These are phyloP conservation scores for Starmerella lactis-condensi DNA, from an alignment of 805 yeast species.

Conservation along the genomic window DNA sequence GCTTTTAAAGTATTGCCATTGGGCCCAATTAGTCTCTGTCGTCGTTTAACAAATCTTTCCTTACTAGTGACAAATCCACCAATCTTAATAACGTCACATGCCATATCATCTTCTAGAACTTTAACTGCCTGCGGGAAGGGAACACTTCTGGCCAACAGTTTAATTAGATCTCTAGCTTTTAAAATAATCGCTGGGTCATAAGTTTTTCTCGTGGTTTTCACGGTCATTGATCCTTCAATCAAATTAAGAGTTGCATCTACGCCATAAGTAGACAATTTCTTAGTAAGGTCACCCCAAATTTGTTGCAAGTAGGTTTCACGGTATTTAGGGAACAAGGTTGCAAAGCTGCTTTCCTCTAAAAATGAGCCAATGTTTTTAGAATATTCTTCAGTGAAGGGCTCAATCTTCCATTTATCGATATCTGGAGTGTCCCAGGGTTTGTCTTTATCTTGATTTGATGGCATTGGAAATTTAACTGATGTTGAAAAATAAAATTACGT, in stretches of 20 bases:
- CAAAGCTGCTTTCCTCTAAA: conserved; percentile 88
- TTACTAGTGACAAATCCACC: conserved; percentile 77
- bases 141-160: conserved; percentile 83
- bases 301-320: conserved; percentile 77
- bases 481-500: too few species aligned
- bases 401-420: conserved; percentile 79
- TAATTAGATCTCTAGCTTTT: conserved; percentile 87
- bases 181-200: conserved; percentile 85
- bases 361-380: conserved; percentile 73
- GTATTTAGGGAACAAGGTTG: conserved; percentile 90
- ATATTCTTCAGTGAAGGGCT: conserved; percentile 78
- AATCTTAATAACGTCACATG: conserved; percentile 91
- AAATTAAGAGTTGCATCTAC: conserved; percentile 72
- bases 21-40: conserved; percentile 93
- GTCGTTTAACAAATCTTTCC: conserved; percentile 83
- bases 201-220: conserved; percentile 85
- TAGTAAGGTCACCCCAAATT: conserved; percentile 87
- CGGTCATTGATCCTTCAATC: conserved; percentile 96
- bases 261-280: conserved; percentile 47
- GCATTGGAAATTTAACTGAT: too few species aligned
- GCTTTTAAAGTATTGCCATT: conserved; percentile 94
- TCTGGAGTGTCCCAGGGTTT: conserved; percentile 97
- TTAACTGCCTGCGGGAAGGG: conserved; percentile 93
- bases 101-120: conserved; percentile 75
- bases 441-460: conserved; percentile 80